Evolutionary conservation across 1,284 basidiomycete genomes (phyloP).

Genomic region (Microbotryum silenes-acaulis): DNA sequence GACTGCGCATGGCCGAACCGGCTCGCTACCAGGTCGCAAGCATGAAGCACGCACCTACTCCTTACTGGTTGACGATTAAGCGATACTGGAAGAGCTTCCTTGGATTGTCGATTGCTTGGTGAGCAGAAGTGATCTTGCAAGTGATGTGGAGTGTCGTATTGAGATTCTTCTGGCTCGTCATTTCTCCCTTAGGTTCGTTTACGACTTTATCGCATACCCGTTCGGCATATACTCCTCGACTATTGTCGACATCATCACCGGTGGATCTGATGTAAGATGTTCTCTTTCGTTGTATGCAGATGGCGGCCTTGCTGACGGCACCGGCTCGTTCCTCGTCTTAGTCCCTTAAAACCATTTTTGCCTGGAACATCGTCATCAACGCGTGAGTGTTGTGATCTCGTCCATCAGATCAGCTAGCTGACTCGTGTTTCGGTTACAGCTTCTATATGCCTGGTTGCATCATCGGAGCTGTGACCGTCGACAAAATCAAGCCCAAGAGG

Average conservation of each 20-base stretch:
- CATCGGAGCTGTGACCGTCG: constrained; percentile 65
- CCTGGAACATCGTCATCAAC: constrained; percentile 72
- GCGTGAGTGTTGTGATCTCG: constrained; percentile 6
- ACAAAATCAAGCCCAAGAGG: constrained; percentile 36
- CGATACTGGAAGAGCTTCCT: constrained; percentile 66
- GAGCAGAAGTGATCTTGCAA: constrained; percentile 19
- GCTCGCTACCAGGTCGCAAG: constrained; percentile 59
- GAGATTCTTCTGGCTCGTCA: constrained; percentile 22
- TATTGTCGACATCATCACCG: constrained; percentile 62
- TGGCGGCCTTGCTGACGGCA: constrained; percentile 30
- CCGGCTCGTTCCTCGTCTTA: constrained; percentile 17
- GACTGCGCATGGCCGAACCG: constrained; percentile 74
- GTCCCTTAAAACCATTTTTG: constrained; percentile 55
- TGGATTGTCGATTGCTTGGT: constrained; percentile 67
- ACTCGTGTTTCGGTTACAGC: constrained; percentile 40
- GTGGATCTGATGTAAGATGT: constrained; percentile 29
- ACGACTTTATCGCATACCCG: constrained; percentile 59
- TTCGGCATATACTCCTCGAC: constrained; percentile 73
- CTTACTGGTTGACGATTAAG: constrained; percentile 68
- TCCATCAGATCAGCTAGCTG: constrained; percentile 13
- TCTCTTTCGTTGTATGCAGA: no score
- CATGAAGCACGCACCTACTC: constrained; percentile 63
- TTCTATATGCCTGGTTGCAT: constrained; percentile 57
- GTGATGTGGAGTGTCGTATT: not conserved
- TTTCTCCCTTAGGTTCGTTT: constrained; percentile 59